Conservation (phyloP, 208 protist species). For the Strigomonas culicis region DNA sequence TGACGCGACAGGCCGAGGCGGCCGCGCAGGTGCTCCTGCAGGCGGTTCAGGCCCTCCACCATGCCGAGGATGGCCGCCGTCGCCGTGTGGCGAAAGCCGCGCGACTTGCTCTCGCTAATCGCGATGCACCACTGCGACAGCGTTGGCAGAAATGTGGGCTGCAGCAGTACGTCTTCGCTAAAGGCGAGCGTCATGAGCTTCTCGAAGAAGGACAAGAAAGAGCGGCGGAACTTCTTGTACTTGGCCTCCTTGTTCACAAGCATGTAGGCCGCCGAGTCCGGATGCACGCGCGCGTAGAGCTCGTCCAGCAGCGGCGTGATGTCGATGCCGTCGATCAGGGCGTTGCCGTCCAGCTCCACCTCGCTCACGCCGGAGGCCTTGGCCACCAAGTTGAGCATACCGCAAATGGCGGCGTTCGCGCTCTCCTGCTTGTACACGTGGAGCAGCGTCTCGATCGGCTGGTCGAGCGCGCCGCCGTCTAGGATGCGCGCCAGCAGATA, state of each 20-base stretch:
- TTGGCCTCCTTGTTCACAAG: slow-evolving; percentile 76
- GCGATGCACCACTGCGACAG: slow-evolving; percentile 76
- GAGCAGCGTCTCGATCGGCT: slow-evolving; percentile 34
- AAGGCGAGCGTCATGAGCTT: slow-evolving; percentile 57
- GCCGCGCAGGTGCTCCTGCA: slow-evolving; percentile 39
- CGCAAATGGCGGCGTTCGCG: slow-evolving; percentile 41
- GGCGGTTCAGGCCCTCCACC: slow-evolving; percentile 67
- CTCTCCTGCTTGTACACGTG: slow-evolving; percentile 47
- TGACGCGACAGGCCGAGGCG: slow-evolving; percentile 32
- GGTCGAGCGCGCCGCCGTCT: slow-evolving; percentile 27
- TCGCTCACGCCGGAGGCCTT: slow-evolving; percentile 71
- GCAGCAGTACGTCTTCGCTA: slow-evolving; percentile 48
- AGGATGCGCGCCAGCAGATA: slow-evolving; percentile 42
- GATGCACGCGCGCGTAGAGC: slow-evolving; percentile 71
- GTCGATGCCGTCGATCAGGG: slow-evolving; percentile 56
- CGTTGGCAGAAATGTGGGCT: slow-evolving; percentile 49
- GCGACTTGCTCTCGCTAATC: slow-evolving; percentile 89
- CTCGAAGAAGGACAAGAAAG: slow-evolving; percentile 62
- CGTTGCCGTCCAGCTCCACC: slow-evolving; percentile 59
- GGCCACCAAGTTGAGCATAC: slow-evolving; percentile 66
- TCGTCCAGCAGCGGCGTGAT: slow-evolving; percentile 76
- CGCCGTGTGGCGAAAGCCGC: slow-evolving; percentile 83
- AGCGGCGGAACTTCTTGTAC: slow-evolving; percentile 49
- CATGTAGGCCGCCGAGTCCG: slow-evolving; percentile 67
- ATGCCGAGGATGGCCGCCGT: slow-evolving; percentile 65